Percentiles rank a stretch among this genome's conserved stretches.
Evolutionary conservation across 768 basidiomycete species (phyloP).

Genomic region (Suillus alpinus): DNA sequence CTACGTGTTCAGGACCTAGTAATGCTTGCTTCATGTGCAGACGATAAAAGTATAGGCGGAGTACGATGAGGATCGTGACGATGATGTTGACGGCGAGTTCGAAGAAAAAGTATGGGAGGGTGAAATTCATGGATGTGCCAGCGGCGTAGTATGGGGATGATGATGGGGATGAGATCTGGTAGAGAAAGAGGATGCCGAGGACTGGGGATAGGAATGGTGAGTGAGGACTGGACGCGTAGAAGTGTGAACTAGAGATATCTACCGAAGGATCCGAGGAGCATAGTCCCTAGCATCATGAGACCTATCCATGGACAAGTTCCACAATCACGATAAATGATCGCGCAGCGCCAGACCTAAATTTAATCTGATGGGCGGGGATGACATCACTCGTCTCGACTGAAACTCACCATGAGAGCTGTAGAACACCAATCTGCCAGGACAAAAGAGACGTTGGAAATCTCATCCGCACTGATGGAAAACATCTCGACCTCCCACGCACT

Average conservation of each 20-base stretch:
- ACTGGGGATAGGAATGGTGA: slow-evolving; percentile 7
- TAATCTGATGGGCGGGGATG: background rate
- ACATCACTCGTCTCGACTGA: background rate
- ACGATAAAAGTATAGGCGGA: slow-evolving; percentile 26
- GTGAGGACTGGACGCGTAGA: background rate
- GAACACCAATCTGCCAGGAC: slow-evolving; percentile 28
- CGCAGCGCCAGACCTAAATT: slow-evolving; percentile 27
- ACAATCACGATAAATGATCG: slow-evolving; percentile 25
- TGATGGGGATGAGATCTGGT: slow-evolving; percentile 23
- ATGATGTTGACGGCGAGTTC: slow-evolving; percentile 26
- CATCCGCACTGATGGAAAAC: slow-evolving; percentile 26
- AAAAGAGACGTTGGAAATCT: slow-evolving; percentile 23
- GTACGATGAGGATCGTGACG: slow-evolving; percentile 23
- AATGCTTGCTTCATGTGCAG: slow-evolving; percentile 13
- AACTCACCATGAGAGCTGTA: slow-evolving; percentile 23
- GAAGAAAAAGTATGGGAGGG: slow-evolving; percentile 24
- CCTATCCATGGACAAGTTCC: slow-evolving; percentile 13
- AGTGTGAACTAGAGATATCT: background rate
- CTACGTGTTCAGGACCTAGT: slow-evolving; percentile 20
- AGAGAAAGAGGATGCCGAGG: slow-evolving; percentile 29
- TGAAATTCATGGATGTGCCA: slow-evolving; percentile 20
- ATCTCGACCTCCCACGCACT: slow-evolving; percentile 21
- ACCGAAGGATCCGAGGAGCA: slow-evolving; percentile 26
- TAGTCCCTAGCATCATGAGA: slow-evolving; percentile 16
- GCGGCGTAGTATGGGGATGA: slow-evolving; percentile 24